Percentiles rank a stretch among this genome's conserved stretches.
Evolutionary conservation across 805 yeast species (phyloP).

Genomic region (Spencermartinsiella europaea): DNA sequence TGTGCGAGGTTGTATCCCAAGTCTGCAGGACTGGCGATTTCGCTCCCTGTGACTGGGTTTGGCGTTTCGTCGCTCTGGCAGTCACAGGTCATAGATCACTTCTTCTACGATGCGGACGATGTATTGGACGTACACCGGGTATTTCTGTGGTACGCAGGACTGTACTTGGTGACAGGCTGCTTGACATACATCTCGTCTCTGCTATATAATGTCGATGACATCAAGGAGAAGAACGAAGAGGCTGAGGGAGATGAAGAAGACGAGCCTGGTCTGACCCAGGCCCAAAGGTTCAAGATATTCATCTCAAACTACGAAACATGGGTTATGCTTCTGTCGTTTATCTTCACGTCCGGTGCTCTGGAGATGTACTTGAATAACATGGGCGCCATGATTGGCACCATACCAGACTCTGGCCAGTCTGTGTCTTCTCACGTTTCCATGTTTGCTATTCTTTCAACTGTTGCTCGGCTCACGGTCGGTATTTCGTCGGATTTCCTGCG

Average conservation of each 20-base stretch:
- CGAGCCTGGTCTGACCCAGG: slow-evolving; percentile 21
- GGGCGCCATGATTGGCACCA: slow-evolving; percentile 59
- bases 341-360: slow-evolving; percentile 72
- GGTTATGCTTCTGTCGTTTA: slow-evolving; percentile 55
- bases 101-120: slow-evolving; percentile 32
- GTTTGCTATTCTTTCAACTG: slow-evolving; percentile 64
- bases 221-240: slow-evolving; percentile 18
- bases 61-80: slow-evolving; percentile 78
- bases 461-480: slow-evolving; percentile 64
- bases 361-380: slow-evolving; percentile 82
- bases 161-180: slow-evolving; percentile 24
- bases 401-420: slow-evolving; percentile 25
- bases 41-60: slow-evolving; percentile 82
- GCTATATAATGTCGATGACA: slow-evolving; percentile 31
- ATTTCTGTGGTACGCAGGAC: slow-evolving; percentile 20
- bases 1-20: slow-evolving; percentile 84
- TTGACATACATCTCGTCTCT: slow-evolving; percentile 24
- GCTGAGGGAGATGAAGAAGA: slow-evolving; percentile 22
- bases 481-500: slow-evolving; percentile 58
- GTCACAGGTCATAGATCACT: slow-evolving; percentile 45
- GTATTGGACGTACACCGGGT: slow-evolving; percentile 15
- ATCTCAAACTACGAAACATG: slow-evolving; percentile 57
- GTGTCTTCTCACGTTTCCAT: slow-evolving; percentile 42
- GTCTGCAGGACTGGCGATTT: slow-evolving; percentile 72
- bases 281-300: slow-evolving; percentile 26